Conservation (phyloP, 1,284 basidiomycete species). For the Thecaphora frezii region DNA sequence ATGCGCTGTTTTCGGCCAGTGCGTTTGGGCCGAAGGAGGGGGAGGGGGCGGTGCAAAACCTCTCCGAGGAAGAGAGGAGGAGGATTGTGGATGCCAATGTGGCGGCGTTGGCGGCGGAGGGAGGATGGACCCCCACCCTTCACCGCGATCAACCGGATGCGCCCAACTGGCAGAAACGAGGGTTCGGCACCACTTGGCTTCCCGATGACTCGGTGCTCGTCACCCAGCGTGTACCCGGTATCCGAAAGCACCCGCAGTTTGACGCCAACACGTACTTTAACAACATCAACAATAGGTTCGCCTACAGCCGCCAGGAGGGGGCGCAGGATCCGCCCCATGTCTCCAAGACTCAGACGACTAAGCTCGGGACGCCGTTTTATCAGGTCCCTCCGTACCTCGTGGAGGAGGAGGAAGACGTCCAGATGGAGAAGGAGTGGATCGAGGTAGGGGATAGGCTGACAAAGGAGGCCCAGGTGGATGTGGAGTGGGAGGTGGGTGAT, state of each 20-base stretch:
- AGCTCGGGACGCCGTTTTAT: too few relatives aligned
- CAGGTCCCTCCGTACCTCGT: slow-evolving; percentile 1
- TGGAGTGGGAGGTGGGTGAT: slow-evolving; percentile 35
- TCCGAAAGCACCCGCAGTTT: slow-evolving; percentile 28
- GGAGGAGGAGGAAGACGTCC: slow-evolving; percentile 1
- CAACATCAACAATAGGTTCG: slow-evolving; percentile 33
- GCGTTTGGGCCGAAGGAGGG: slow-evolving; percentile 26
- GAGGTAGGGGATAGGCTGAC: slow-evolving; percentile 19
- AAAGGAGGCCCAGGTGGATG: slow-evolving; percentile 23
- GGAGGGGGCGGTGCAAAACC: slow-evolving; percentile 6
- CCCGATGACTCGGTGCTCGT: slow-evolving; percentile 37
- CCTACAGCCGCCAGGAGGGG: slow-evolving; percentile 19
- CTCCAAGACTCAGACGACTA: slow-evolving; percentile 3
- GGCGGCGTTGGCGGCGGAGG: slow-evolving; percentile 25
- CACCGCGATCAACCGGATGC: slow-evolving; percentile 1
- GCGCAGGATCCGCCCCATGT: slow-evolving; percentile 21
- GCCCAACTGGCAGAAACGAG: slow-evolving; percentile 26
- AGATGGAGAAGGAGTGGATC: slow-evolving; percentile 29
- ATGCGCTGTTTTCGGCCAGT: slow-evolving; percentile 27
- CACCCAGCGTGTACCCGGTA: slow-evolving; percentile 33
- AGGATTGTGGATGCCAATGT: slow-evolving; percentile 31
- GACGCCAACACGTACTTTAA: slow-evolving; percentile 31
- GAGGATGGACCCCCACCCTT: slow-evolving; percentile 16
- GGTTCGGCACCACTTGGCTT: slow-evolving; percentile 32
- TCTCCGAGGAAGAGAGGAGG: slow-evolving; percentile 26